Evolutionary conservation across 441 rosid species (phyloP), one percentile per base, ranked within the genome.

Genomic region (Adansonia madagascariensis): DNA sequence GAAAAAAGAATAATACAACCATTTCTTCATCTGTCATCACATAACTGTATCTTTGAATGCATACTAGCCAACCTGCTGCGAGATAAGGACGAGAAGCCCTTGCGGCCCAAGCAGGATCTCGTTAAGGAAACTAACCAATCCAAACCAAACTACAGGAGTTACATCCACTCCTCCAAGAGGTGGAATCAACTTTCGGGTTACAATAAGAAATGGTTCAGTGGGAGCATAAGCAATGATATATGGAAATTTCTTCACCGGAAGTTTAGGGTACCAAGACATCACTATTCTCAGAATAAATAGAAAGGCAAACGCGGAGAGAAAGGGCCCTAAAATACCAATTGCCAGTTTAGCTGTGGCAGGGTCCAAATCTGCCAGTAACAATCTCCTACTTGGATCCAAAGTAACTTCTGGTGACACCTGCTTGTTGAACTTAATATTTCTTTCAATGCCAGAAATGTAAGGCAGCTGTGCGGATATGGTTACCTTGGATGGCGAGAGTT

Each of bases 261-360:
- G 93, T 81, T 90, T 93, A 0, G 98, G 99, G 78, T 95, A 95
- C 97, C 99, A 95, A 12, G 98, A 94, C 99, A 95, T 95, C 11
- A 95, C 83, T 50, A 94, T 91, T 73, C 98, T 91, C 86, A 87
- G 2, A 8, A 95, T 85, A 39, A 95, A 95, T 0, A 94, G 81
- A 86, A 92, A 91, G 1, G 85, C 85, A 80, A 95, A 93, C 24
- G 88, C 92, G 1, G 98, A 91, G 74, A 92, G 89, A 15, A 88
- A 81, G 0, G 98, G 97, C 43, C 99, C 93, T 64, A 93, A 77
- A 57, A 92, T 78, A 24, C 92, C 85, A 22, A 93, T 88, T 6
- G 91, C 92, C 12, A 91, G 71, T 86, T 93, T 95, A 0, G 95
- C 98, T 0, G 93, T 90, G 63, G 86, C 85, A 52, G 97, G 97